phyloP scores from a whole-genome alignment of 495 filamentous ascomycete genomes.

The Rostrohypoxylon terebratum region DNA sequence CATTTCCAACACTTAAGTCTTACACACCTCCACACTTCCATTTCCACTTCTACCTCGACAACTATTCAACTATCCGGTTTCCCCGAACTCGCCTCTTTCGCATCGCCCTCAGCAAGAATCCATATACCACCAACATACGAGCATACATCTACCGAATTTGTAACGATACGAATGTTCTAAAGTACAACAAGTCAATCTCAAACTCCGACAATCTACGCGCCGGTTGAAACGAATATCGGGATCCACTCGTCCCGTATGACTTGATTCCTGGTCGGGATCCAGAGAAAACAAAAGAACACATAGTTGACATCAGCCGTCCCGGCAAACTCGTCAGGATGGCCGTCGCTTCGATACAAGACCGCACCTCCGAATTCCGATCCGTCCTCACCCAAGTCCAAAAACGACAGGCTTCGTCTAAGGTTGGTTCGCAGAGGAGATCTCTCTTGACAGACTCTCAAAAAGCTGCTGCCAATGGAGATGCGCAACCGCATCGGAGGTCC shows the following conservation, averaged over 20 bases:
- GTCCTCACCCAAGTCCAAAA: conserved; percentile 87
- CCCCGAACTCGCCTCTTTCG: conserved; percentile 21
- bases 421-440: conserved; percentile 81
- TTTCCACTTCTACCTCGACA: background rate
- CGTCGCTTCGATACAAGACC: conserved; percentile 87
- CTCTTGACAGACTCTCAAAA: conserved; percentile 81
- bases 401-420: conserved; percentile 73
- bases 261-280: background rate
- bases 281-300: background rate
- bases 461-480: conserved; percentile 72
- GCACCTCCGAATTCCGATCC: conserved; percentile 91
- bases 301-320: conserved; percentile 23
- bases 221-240: background rate
- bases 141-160: conserved; percentile 1
- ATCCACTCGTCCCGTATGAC: background rate
- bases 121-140: background rate
- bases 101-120: background rate
- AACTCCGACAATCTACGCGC: background rate
- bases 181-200: background rate
- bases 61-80: conserved; percentile 35
- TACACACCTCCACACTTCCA: too few relatives aligned
- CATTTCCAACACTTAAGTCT: too few relatives aligned
- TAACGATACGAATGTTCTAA: conserved; percentile 8
- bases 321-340: conserved; percentile 56
- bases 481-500: conserved; percentile 62